phyloP scores from a whole-genome alignment of 1,284 basidiomycete genomes.

The Jaminaea rosea region DNA sequence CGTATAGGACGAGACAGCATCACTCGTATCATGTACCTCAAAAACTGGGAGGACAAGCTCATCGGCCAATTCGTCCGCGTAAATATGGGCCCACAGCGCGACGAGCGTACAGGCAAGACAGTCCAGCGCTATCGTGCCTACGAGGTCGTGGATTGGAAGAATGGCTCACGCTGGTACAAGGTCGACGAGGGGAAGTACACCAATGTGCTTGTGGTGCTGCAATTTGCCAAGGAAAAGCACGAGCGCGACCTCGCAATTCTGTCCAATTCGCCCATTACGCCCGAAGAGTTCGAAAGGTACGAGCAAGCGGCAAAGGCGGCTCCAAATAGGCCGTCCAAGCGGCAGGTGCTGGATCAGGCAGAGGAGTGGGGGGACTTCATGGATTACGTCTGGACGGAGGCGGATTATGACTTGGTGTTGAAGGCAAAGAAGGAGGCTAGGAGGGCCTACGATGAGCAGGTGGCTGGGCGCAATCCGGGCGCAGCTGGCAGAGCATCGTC shows the following conservation, averaged over 20 bases:
- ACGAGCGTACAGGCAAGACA: neutral
- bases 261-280: neutral
- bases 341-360: neutral
- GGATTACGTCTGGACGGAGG: neutral
- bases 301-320: neutral
- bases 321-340: neutral
- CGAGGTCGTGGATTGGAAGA: neutral
- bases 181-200: conserved; percentile 1
- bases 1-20: neutral
- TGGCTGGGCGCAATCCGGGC: neutral
- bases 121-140: neutral
- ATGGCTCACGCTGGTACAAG: neutral
- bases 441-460: neutral
- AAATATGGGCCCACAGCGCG: neutral
- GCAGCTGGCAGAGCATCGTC: neutral
- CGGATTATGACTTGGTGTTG: neutral
- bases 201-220: neutral
- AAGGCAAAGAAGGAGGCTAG: neutral
- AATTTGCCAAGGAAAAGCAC: neutral
- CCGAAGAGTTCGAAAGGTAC: neutral
- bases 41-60: conserved; percentile 1
- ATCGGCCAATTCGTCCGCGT: neutral
- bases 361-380: neutral
- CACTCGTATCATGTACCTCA: neutral
- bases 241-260: neutral